Evolutionary conservation across 2,329 filamentous ascomycete genomes (phyloP).

Genomic region (Fusarium pininemorale): DNA sequence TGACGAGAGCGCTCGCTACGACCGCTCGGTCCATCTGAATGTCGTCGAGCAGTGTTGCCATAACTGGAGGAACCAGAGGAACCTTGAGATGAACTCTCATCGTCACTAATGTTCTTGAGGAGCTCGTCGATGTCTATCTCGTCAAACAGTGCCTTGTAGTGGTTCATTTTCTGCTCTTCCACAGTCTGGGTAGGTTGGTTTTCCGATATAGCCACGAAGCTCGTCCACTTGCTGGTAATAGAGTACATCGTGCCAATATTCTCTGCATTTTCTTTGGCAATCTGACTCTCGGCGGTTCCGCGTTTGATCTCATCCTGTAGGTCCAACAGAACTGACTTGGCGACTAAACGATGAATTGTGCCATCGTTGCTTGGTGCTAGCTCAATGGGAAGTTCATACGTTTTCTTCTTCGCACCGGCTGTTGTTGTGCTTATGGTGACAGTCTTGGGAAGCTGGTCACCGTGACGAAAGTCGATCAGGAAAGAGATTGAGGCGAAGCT

Average conservation of each 20-base stretch:
- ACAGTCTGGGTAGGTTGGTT: accelerated
- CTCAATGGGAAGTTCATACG: accelerated
- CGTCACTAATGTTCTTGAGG: not conserved
- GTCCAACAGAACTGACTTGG: accelerated
- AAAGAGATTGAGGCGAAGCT: not conserved
- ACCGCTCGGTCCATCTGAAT: too few species aligned
- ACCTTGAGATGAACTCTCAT: not conserved
- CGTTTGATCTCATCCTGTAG: accelerated
- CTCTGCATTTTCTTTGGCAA: not conserved
- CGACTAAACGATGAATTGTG: accelerated
- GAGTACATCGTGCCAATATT: not conserved
- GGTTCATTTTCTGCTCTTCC: accelerated
- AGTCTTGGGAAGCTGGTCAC: accelerated
- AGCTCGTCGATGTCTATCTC: not conserved
- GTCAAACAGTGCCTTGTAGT: not conserved
- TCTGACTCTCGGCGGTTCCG: accelerated
- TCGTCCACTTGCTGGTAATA: not conserved
- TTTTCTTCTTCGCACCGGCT: accelerated
- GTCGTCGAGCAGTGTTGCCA: too few species aligned
- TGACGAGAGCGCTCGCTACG: too few species aligned
- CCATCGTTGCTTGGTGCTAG: accelerated
- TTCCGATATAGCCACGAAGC: accelerated
- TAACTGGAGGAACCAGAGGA: too few species aligned
- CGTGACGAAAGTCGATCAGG: not conserved
- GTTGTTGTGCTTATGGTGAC: not conserved